Base-by-base conservation (phyloP, 2,329 filamentous ascomycete species). In the Cytospora paraplurivora region DNA sequence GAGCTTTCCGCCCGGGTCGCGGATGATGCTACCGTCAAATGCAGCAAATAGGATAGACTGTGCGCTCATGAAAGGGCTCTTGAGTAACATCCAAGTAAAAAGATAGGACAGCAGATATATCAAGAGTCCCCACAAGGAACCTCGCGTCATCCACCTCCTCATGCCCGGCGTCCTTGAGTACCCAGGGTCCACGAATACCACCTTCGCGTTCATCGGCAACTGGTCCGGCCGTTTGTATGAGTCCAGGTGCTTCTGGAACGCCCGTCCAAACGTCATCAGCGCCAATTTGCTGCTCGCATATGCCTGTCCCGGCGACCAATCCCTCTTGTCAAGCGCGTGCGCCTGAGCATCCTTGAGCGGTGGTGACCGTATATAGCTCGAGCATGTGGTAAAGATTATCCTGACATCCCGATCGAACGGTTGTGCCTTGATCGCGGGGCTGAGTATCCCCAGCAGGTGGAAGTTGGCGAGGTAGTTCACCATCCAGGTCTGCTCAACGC, bases 401-500 rank as follows among this genome's bases (percentile, higher is more conserved):
- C 95, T 85, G 17, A 99, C 92, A 75, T 99, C 95, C 70, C 95
- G 87, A 75, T 99, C 95, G 62, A 96, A 88, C 1, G 95, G 95
- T 76, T 99, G 95, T 1, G 91, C 92, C 68, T 92, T 87, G 65
- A 99, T 82, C 0, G 95, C 94, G 0, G 95, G 95, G 69, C 90
- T 95, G 41, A 99, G 82, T 35, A 99, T 96, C 68, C 91, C 91
- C 52, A 99, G 82, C 4, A 99, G 82, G 72, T 99, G 96, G 78
- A 97, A 98, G 75, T 97, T 98, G 67, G 93, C 90, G 47, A 99
- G 83, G 75, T 93, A 99, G 74, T 99, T 99, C 70, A 98, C 82
- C 78, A 93, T 92, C 93, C 93, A 98, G 66, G 90, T 94, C 68
- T 89, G 84, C 73, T 98, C 94, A 15, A 98, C 79, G 0, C 92